phyloP scores from a whole-genome alignment of 2,329 filamentous ascomycete genomes.

The Phaeoacremonium minimum region DNA sequence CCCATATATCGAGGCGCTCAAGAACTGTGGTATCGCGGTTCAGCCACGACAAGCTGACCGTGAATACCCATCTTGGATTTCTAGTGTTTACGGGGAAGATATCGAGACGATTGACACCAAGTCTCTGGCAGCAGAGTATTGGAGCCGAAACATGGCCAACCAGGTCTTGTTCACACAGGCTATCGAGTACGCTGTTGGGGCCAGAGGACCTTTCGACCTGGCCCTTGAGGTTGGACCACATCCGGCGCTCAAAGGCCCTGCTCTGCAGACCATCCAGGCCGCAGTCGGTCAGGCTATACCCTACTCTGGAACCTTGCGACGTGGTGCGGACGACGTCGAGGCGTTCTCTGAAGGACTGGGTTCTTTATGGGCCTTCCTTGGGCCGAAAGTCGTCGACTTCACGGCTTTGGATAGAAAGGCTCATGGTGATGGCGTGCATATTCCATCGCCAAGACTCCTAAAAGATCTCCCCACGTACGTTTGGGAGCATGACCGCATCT shows the following conservation, averaged over 20 bases:
- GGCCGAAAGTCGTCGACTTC: constrained; percentile 2
- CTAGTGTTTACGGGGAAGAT: constrained; percentile 12
- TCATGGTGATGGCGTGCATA: constrained; percentile 12
- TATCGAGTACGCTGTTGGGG: constrained; percentile 4
- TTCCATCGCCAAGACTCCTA: too few relatives aligned
- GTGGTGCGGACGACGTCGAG: constrained; percentile 13
- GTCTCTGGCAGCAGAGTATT: constrained; percentile 9
- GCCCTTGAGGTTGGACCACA: constrained; percentile 25
- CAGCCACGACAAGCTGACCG: too few relatives aligned
- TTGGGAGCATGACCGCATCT: constrained; percentile 6
- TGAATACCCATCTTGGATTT: constrained; percentile 12
- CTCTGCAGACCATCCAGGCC: constrained; percentile 21
- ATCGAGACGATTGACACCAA: constrained; percentile 1
- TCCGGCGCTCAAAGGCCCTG: constrained; percentile 33
- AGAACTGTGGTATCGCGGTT: background rate
- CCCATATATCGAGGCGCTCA: constrained; percentile 5
- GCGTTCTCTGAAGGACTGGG: constrained; percentile 11
- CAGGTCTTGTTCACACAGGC: constrained; percentile 17
- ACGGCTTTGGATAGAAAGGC: background rate
- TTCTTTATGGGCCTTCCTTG: constrained; percentile 8
- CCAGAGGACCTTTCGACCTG: constrained; percentile 4
- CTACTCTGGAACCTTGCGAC: constrained; percentile 14
- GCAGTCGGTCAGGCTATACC: constrained; percentile 9
- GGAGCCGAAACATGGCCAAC: constrained; percentile 13
- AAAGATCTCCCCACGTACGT: constrained; percentile 8